Evolutionary conservation across 2,329 filamentous ascomycete species (phyloP), one percentile per base, ranked within the genome.

Genomic region (Aspergillus ochraceoroseus): DNA sequence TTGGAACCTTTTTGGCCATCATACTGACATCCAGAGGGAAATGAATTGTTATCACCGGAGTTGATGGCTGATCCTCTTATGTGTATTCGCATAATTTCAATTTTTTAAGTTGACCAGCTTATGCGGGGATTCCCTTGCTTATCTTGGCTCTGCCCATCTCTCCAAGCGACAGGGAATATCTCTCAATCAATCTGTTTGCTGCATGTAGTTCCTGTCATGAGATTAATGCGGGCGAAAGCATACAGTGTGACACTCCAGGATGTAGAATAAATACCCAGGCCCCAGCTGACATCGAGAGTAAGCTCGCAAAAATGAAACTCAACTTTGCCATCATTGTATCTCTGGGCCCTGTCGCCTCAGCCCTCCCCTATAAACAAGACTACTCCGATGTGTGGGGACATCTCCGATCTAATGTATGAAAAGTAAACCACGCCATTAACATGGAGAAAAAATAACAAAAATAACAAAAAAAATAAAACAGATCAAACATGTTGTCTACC

Each of bases 401-500:
- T 6, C 38, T 57, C 18, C 47, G 54, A 6, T 46, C 57, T 31
- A 59, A 59, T 6, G 54, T 58, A 18, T 38, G 52, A 49, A 23
- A 6, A 34, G 11, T 12, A 9, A 28, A 6, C 5, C 17, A 22
- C 12, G 2, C n/a, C n/a, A n/a, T n/a, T n/a, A n/a, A n/a, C n/a
- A n/a, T n/a, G n/a, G n/a, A n/a, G 5, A 12, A 17, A 19, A 4
- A 32, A 19, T 18, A 11, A 6, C n/a, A 28, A 7, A 36, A 25
- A 30, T 44, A 15, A 37, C 46, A 13, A 14, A 29, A n/a, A n/a
- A 22, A 22, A 22, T 5, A 20, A 7, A 5, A 12, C 23, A 62
- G 56, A 60, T 61, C 43, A 60, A 62, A 44, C 56, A 62, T 49
- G 59, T 65, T 13, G 47, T 66, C 31, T 63, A 63, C 36, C 47